Base-by-base conservation (phyloP, 345 rosid genomes). In the Eucalyptus fibrosa region DNA sequence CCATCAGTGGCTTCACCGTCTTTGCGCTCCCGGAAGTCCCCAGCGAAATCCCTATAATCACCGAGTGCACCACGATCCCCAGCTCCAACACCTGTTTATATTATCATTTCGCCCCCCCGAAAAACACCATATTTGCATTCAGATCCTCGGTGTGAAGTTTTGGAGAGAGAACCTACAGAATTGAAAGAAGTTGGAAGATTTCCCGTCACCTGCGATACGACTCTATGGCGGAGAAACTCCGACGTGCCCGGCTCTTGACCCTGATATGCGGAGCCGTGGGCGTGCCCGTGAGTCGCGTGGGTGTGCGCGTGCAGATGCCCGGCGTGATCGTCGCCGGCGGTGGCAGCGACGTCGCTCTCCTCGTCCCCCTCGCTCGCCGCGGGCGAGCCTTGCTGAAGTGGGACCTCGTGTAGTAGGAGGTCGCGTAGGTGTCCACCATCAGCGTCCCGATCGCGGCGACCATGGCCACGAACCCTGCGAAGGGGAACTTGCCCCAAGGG, bases 401-500 rank as follows among this genome's bases (percentile, higher is more conserved):
- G 8, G n/a, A n/a, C 87, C 90, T 92, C 72, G 93, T 89, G 47
- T 93, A 90, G 87, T 90, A 95, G 45, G 94, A 89, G 67, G 95
- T 94, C 3, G 97, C 96, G 89, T 94, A 24, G 28, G 97, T 93
- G 56, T 97, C 99, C 18, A 96, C 93, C 92, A 91, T 92, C 50
- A 97, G 91, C 45, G 96, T 96, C 30, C 90, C 59, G 30, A 97
- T 82, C 53, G 93, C 96, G 5, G 98, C 93, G 89, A 96, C 69
- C 99, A 97, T 97, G 23, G 99, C 96, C 6, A 95, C 95, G 89
- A 97, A 97, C 7, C 97, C 97, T 1, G 97, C 91, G 53, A 97
- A 96, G 3, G 99, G 98, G 88, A 96, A 96, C 81, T 95, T 96
- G 87, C 94, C 96, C 98, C 99, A 96, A 3, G 96, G 98, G 14